Conservation (phyloP, 768 basidiomycete genomes). For the Mycena vulgaris region DNA sequence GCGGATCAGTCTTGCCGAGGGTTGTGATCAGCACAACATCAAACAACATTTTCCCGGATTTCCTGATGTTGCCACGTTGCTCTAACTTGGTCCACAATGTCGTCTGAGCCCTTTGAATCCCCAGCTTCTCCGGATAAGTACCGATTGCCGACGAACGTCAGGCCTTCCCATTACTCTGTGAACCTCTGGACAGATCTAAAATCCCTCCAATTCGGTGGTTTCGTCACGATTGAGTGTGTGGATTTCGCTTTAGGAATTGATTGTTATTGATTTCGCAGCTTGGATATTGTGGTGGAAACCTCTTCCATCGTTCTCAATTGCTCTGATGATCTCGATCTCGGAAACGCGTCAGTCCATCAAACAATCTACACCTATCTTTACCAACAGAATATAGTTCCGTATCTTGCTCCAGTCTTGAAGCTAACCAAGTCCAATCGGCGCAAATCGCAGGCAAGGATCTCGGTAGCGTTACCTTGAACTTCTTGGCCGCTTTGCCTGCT, state of each 20-base stretch:
- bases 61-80: not conserved
- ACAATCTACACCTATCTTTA: not conserved
- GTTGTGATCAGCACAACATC: no score
- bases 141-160: conserved; percentile 78
- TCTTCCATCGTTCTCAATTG: conserved; percentile 76
- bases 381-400: conserved; percentile 43
- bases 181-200: conserved; percentile 88
- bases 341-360: conserved; percentile 52
- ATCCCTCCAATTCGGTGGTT: conserved; percentile 81
- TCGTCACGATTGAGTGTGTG: conserved; percentile 77
- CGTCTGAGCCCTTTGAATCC: not conserved
- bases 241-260: not conserved
- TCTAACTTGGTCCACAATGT: conserved; percentile 9
- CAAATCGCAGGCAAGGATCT: conserved; percentile 69
- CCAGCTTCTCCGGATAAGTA: conserved; percentile 51
- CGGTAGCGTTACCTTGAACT: conserved; percentile 76
- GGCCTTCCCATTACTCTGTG: conserved; percentile 83
- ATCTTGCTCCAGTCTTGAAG: conserved; percentile 65
- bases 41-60: no score
- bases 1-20: no score
- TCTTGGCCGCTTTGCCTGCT: conserved; percentile 71
- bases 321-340: conserved; percentile 69
- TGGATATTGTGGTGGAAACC: conserved; percentile 75
- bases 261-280: conserved; percentile 53
- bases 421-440: conserved; percentile 60